These are phyloP conservation scores for Grosmannia clavigera DNA, from an alignment of 2,329 filamentous ascomycete species.

Conservation along the genomic window DNA sequence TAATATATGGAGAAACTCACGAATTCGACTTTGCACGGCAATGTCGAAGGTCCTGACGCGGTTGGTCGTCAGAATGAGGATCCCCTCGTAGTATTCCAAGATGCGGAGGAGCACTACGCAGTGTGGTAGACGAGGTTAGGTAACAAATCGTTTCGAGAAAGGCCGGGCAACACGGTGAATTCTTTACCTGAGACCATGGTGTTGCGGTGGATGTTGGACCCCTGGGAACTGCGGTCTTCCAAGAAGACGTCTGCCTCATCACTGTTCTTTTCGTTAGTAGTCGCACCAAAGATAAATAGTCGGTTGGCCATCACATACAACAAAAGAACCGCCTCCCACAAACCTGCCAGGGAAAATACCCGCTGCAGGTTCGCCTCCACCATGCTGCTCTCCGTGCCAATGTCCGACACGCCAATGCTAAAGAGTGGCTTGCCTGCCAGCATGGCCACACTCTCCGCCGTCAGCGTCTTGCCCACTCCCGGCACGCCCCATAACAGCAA, in stretches of 20 bases:
- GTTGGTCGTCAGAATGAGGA: constrained; percentile 15
- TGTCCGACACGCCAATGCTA: not conserved
- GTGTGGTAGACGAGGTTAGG: not conserved
- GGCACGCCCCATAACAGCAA: too few species aligned
- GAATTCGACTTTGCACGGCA: not conserved
- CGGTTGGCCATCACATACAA: constrained; percentile 15
- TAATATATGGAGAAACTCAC: not conserved
- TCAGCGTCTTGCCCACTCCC: constrained; percentile 3
- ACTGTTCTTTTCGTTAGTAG: not conserved
- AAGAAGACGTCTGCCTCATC: not conserved
- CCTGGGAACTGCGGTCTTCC: not conserved
- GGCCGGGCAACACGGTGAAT: too few species aligned
- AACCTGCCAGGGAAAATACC: constrained; percentile 10
- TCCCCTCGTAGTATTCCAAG: constrained; percentile 14
- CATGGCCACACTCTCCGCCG: constrained; percentile 1
- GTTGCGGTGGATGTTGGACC: not conserved
- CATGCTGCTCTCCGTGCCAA: constrained; percentile 7
- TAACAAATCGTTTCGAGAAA: too few species aligned
- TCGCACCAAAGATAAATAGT: not conserved
- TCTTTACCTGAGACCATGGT: not conserved
- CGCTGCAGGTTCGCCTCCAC: constrained; percentile 17
- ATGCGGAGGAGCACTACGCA: constrained; percentile 14
- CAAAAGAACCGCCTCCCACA: constrained; percentile 14
- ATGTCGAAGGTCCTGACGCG: constrained; percentile 20
- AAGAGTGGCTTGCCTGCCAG: not conserved